Conservation (phyloP, 2,329 filamentous ascomycete genomes). For the Fusarium succisae region DNA sequence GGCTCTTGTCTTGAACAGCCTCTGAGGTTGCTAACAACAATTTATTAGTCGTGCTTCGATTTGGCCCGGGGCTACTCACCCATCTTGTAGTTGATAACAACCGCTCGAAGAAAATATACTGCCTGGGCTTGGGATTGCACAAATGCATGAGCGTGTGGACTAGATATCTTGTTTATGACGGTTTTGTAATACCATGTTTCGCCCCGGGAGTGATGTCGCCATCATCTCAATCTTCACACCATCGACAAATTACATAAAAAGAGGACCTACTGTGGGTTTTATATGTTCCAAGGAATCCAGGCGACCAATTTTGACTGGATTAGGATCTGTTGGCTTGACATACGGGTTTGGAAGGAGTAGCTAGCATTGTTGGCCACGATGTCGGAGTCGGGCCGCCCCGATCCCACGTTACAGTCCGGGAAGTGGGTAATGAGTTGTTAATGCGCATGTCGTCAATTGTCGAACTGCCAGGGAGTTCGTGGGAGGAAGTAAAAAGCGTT, state of each 20-base stretch:
- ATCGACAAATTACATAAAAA: background rate
- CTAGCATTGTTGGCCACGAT: background rate
- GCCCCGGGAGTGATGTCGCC: background rate
- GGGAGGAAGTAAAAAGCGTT: background rate
- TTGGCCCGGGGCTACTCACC: background rate
- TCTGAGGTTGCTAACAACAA: background rate
- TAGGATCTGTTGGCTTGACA: background rate
- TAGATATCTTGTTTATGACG: background rate
- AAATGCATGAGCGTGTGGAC: no score
- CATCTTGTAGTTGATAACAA: background rate
- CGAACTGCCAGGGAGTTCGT: background rate
- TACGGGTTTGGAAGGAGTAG: background rate
- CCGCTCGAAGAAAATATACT: background rate
- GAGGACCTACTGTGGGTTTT: background rate
- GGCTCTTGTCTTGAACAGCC: background rate
- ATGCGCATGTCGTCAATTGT: background rate
- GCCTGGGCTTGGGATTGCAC: background rate
- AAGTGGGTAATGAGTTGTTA: background rate
- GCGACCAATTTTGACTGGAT: background rate
- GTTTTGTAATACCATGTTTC: background rate
- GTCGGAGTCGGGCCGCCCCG: background rate
- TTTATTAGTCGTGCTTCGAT: background rate
- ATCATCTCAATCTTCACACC: background rate
- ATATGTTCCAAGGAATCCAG: background rate
- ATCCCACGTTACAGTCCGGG: background rate